phyloP scores from a whole-genome alignment of 2,329 filamentous ascomycete species.

The Colletotrichum incanum region DNA sequence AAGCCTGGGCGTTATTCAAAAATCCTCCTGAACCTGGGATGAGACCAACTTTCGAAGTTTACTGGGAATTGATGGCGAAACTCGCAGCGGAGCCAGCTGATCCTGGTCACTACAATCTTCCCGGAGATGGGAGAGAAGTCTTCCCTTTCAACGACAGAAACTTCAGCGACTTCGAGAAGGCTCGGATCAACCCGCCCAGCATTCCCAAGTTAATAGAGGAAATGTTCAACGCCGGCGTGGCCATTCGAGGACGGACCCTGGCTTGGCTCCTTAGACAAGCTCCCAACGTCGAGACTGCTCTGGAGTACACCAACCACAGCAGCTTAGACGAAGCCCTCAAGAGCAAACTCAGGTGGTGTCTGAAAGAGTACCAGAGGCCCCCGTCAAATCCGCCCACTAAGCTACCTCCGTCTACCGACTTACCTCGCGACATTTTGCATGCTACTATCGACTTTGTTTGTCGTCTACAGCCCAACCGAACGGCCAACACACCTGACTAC shows the following conservation, averaged over 20 bases:
- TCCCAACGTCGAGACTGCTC: constrained; percentile 41
- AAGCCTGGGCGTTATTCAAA: constrained; percentile 71
- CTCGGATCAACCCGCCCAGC: constrained; percentile 73
- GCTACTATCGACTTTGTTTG: constrained; percentile 34
- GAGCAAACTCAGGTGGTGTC: neutral
- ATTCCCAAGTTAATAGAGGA: constrained; percentile 71
- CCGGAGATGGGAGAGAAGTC: constrained; percentile 51
- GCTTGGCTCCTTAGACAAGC: constrained; percentile 35
- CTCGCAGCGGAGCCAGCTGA: constrained; percentile 57
- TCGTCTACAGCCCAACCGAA: constrained; percentile 31
- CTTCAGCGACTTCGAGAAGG: constrained; percentile 76
- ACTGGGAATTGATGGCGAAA: constrained; percentile 74
- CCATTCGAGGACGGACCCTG: constrained; percentile 44
- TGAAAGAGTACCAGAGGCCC: neutral
- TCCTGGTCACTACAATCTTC: constrained; percentile 40
- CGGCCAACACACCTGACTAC: neutral
- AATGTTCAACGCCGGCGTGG: constrained; percentile 68
- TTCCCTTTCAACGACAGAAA: constrained; percentile 59
- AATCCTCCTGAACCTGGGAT: constrained; percentile 53
- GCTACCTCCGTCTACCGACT: neutral
- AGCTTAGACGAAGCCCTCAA: constrained; percentile 16
- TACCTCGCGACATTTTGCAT: constrained; percentile 52
- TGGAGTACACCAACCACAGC: constrained; percentile 50
- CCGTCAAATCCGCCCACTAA: neutral
- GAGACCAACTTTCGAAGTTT: constrained; percentile 62